Base-by-base conservation (phyloP, 768 basidiomycete genomes). In the Clathrus columnatus region DNA sequence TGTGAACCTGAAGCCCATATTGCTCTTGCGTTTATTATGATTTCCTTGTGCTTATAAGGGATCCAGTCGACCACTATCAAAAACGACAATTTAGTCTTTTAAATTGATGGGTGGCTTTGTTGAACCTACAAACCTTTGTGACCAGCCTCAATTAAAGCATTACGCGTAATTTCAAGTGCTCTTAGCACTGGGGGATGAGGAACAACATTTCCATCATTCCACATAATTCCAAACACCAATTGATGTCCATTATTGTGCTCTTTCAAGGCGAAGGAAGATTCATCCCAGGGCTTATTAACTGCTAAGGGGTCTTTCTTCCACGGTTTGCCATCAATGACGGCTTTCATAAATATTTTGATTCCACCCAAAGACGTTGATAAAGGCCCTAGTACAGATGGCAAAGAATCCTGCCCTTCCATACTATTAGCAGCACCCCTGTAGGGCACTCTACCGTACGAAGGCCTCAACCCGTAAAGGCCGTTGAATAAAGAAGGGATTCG, bases 311-410 rank as follows among this genome's bases (percentile, higher is more conserved):
- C 89, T 54, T 70, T 75, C 2, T 74, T 61, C 88, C 88, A 90
- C 3, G 87, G 83, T 57, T 77, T 71, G 23, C 70, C 62, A 59
- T 73, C 76, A 16, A 84, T 61, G 21, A 93, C 76, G 1, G 79
- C 75, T 64, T 84, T 75, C 66, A 79, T 78, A 68, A 92, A 91
- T 0, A 67, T 60, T 63, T 80, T 83, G 54, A 92, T 66, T n/a
- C 78, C 85, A 8, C 65, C 69, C 47, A 90, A 59, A 29, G 79
- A 79, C 43, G 69, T 72, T 1, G 80, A 70, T 50, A 91, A 70
- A 5, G 91, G 91, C 0, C 91, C 91, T 10, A 91, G 72, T 26
- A 90, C 85, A 2, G 87, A 87, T 4, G 71, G 71, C 24, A 87
- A 62, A 16, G 83, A 80, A 57, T 90, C 87, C 64, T 85, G 81